phyloP scores from a whole-genome alignment of 192 early-diverging fungal species.

The Umbelopsis vinacea region DNA sequence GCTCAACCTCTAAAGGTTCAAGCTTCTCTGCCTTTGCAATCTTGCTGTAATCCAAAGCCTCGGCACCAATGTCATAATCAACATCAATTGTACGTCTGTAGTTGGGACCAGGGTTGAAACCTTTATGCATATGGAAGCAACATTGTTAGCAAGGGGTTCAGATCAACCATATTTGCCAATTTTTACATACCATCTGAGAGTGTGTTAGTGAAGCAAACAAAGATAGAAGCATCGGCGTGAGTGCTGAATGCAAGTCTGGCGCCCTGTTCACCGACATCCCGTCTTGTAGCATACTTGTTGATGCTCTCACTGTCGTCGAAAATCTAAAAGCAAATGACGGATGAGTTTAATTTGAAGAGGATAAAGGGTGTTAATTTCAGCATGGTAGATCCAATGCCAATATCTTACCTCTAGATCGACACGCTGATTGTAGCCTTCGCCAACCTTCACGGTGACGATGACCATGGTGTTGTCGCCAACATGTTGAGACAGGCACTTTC shows the following conservation, averaged over 20 bases:
- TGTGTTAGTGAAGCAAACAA: constrained; percentile 84
- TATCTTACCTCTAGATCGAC: constrained; percentile 66
- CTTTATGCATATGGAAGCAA: constrained; percentile 29
- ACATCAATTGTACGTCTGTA: constrained; percentile 72
- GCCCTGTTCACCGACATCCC: constrained; percentile 57
- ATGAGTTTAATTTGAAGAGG: background rate
- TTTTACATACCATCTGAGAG: constrained; percentile 55
- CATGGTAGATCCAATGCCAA: too few species aligned
- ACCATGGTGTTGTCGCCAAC: constrained; percentile 73
- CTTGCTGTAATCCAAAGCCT: constrained; percentile 76
- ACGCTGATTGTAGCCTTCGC: constrained; percentile 74
- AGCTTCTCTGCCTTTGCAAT: constrained; percentile 79
- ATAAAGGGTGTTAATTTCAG: background rate
- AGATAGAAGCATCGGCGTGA: constrained; percentile 82
- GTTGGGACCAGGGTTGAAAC: constrained; percentile 52
- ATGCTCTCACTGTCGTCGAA: constrained; percentile 71
- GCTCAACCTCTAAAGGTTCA: constrained; percentile 87
- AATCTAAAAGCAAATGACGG: constrained; percentile 47
- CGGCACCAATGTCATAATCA: constrained; percentile 83
- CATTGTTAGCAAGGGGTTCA: background rate
- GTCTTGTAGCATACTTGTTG: constrained; percentile 76
- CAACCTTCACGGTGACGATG: constrained; percentile 67
- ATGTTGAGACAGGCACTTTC: constrained; percentile 80
- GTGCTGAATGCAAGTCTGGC: constrained; percentile 79
- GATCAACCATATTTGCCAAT: background rate